Evolutionary conservation across 768 basidiomycete genomes (phyloP).

Genomic region (Mycena vitilis): DNA sequence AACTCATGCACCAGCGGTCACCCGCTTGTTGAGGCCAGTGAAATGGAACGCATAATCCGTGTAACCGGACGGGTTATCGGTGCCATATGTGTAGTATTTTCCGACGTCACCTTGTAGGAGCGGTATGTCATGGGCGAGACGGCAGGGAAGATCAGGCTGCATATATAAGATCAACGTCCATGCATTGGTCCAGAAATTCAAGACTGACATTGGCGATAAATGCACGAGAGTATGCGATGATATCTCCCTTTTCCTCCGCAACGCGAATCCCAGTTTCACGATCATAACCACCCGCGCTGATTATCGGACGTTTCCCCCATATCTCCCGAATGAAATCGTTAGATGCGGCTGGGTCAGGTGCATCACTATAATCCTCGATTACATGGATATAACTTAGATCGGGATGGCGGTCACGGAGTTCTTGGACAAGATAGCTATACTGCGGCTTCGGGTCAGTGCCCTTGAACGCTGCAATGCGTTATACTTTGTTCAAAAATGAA

Average conservation of each 20-base stretch:
- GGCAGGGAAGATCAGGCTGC: conserved; percentile 44
- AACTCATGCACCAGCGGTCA: conserved; percentile 1
- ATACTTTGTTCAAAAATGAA: neutral
- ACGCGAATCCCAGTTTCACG: conserved; percentile 51
- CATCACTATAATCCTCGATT: conserved; percentile 41
- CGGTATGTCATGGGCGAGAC: conserved; percentile 39
- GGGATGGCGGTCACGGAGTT: conserved; percentile 43
- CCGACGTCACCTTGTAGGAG: conserved; percentile 38
- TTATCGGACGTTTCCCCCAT: conserved; percentile 55
- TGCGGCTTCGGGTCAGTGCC: conserved; percentile 36
- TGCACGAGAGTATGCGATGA: conserved; percentile 31
- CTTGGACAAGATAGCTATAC: conserved; percentile 45
- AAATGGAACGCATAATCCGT: conserved; percentile 46
- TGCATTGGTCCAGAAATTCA: neutral
- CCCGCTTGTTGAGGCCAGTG: neutral
- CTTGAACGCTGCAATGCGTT: neutral
- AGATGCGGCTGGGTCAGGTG: conserved; percentile 35
- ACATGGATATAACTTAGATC: conserved; percentile 58
- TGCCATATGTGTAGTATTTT: conserved; percentile 37
- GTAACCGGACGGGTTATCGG: conserved; percentile 41
- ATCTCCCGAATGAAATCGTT: conserved; percentile 60
- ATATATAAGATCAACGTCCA: neutral
- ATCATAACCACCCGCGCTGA: conserved; percentile 58
- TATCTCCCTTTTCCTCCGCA: conserved; percentile 45
- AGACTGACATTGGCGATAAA: conserved; percentile 52